These are phyloP conservation scores for Setaria italica DNA, from an alignment of 202 grass and related monocot species.

Conservation along the genomic window DNA sequence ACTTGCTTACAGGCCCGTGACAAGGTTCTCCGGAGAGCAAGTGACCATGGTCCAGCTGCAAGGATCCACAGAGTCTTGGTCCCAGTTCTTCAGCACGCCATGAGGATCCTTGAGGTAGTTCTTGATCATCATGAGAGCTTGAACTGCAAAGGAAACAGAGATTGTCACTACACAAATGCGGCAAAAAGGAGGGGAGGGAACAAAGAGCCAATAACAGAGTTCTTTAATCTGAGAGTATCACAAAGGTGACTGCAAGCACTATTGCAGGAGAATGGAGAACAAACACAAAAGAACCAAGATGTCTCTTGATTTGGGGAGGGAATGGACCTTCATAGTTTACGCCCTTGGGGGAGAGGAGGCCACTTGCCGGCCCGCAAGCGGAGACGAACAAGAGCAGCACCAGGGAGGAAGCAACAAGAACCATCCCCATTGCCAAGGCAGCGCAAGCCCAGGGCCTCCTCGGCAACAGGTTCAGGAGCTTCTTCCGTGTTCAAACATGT, in stretches of 20 bases:
- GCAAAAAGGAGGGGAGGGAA: not conserved
- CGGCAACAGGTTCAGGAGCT: conserved; percentile 42
- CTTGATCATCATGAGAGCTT: conserved; percentile 96
- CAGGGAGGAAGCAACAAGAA: conserved; percentile 51
- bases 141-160: conserved; percentile 57
- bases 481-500: conserved; percentile 63
- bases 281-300: not conserved
- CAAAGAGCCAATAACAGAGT: conserved; percentile 17
- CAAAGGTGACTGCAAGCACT: conserved; percentile 38
- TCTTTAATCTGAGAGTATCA: conserved; percentile 32
- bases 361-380: conserved; percentile 43
- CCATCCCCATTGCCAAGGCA: conserved; percentile 61
- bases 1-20: conserved; percentile 75
- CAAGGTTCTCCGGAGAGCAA: conserved; percentile 79
- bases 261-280: conserved; percentile 34
- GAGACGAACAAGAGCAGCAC: conserved; percentile 50
- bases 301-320: conserved; percentile 40
- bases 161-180: conserved; percentile 25
- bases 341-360: conserved; percentile 90
- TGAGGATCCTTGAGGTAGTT: conserved; percentile 85
- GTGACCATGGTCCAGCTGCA: conserved; percentile 98
- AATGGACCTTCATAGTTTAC: conserved; percentile 76
- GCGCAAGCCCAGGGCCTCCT: conserved; percentile 29
- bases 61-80: conserved; percentile 96
- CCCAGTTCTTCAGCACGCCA: conserved; percentile 91